Percentiles rank a stretch among this genome's conserved stretches.
phyloP scores from a whole-genome alignment of 805 yeast genomes.

The Priceomyces haplophilus region DNA sequence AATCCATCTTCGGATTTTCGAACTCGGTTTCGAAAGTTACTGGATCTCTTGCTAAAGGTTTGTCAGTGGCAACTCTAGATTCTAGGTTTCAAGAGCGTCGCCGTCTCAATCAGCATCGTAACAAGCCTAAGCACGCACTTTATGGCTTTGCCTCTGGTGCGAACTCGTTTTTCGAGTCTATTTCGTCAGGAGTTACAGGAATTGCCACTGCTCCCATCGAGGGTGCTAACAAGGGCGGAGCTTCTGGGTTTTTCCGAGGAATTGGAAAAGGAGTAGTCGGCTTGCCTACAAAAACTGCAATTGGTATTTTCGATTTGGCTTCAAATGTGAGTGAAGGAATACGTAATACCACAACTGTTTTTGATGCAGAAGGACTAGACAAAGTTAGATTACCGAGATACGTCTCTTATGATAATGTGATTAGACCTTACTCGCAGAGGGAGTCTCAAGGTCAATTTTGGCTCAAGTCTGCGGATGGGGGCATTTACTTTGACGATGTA shows the following conservation, averaged over 20 bases:
- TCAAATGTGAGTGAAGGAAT: constrained; percentile 93
- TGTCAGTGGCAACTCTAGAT: constrained; percentile 88
- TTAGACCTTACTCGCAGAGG: constrained; percentile 71
- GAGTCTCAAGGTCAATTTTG: constrained; percentile 95
- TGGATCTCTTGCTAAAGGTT: constrained; percentile 91
- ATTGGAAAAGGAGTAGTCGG: constrained; percentile 94
- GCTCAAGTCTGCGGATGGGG: constrained; percentile 82
- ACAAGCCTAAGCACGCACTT: constrained; percentile 78
- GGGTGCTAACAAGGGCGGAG: constrained; percentile 87
- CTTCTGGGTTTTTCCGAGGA: constrained; percentile 90
- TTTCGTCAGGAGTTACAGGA: constrained; percentile 86
- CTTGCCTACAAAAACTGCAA: constrained; percentile 93
- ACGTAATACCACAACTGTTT: constrained; percentile 84
- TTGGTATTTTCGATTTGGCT: constrained; percentile 90
- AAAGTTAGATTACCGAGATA: constrained; percentile 81
- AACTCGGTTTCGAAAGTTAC: constrained; percentile 92
- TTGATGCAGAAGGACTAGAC: constrained; percentile 73
- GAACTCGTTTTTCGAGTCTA: constrained; percentile 78
- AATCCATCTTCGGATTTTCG: constrained; percentile 90
- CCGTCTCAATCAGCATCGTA: constrained; percentile 68
- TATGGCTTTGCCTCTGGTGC: constrained; percentile 87
- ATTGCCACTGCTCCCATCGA: constrained; percentile 86
- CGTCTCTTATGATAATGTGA: constrained; percentile 64
- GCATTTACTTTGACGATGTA: constrained; percentile 63
- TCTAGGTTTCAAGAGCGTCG: constrained; percentile 78